A percentile compares a stretch with the other conserved stretches of the same genome.
Evolutionary conservation across 2,329 filamentous ascomycete genomes (phyloP).

Genomic region (Clonostachys solani): DNA sequence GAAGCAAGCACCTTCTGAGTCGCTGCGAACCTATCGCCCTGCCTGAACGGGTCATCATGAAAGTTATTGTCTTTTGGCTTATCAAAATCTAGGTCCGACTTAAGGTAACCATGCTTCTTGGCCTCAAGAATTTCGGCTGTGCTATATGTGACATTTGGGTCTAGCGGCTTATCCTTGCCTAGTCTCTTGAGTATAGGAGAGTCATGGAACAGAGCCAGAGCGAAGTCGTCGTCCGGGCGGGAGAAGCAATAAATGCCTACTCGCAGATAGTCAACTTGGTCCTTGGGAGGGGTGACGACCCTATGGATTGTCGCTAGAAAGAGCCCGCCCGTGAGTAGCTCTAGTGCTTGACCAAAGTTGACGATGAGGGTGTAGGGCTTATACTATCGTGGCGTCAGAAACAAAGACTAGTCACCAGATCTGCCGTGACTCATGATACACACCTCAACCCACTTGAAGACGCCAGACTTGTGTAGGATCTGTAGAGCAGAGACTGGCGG

Average conservation of each 20-base stretch:
- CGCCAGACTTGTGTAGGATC: constrained; percentile 23
- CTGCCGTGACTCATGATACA: not conserved
- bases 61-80: constrained; percentile 3
- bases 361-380: constrained; percentile 27
- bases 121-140: constrained; percentile 20
- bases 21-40: not conserved
- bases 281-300: constrained; percentile 19
- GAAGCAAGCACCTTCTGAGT: not conserved
- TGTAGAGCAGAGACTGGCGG: constrained; percentile 32
- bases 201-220: constrained; percentile 25
- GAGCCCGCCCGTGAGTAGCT: constrained; percentile 21
- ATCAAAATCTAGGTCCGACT: constrained; percentile 19
- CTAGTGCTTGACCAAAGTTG: constrained; percentile 26
- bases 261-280: constrained; percentile 26
- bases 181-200: constrained; percentile 22
- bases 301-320: constrained; percentile 22
- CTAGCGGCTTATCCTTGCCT: constrained; percentile 17
- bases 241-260: constrained; percentile 34
- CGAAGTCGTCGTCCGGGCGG: constrained; percentile 25
- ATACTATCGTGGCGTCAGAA: constrained; percentile 8
- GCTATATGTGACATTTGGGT: constrained; percentile 14
- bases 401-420: not conserved
- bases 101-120: constrained; percentile 20
- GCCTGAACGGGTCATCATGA: not conserved
- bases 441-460: constrained; percentile 26